Percentiles rank a stretch among this genome's conserved stretches.
Evolutionary conservation across 129 eudicot genomes (phyloP).

Genomic region (Chrysanthemum seticuspe): DNA sequence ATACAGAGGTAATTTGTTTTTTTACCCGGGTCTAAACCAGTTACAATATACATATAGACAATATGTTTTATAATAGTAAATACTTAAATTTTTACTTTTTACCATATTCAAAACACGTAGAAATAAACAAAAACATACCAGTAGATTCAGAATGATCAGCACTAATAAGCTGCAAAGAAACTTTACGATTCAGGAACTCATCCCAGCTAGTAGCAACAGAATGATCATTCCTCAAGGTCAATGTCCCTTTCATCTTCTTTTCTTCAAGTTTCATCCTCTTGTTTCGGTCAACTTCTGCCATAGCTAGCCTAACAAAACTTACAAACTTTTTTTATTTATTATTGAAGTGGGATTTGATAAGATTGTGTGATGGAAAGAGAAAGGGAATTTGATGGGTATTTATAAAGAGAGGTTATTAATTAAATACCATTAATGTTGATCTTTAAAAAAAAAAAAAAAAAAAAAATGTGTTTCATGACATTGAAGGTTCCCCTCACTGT

Average conservation of each 20-base stretch:
- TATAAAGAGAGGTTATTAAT: not conserved
- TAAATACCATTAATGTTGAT: not conserved
- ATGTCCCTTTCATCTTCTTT: constrained; percentile 48
- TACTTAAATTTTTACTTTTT: not conserved
- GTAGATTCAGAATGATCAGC: constrained; percentile 32
- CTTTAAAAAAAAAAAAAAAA: not conserved
- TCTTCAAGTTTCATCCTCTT: constrained; percentile 24
- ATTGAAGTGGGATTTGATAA: not conserved
- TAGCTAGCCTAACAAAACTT: constrained; percentile 5
- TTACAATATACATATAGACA: too few species aligned
- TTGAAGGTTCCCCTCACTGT: not conserved
- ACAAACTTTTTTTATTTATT: too few species aligned
- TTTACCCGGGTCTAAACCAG: too few species aligned
- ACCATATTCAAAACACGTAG: not conserved
- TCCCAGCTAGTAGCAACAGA: not conserved
- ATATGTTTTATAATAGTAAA: too few species aligned
- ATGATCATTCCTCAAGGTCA: constrained; percentile 48
- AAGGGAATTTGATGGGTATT: not conserved
- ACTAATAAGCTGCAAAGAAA: constrained; percentile 63
- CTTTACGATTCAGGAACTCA: constrained; percentile 49
- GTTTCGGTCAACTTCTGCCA: constrained; percentile 30
- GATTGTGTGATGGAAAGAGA: not conserved
- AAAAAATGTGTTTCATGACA: not conserved
- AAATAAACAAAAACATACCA: constrained; percentile 21
- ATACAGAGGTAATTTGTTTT: too few species aligned